Evolutionary conservation across 805 yeast species (phyloP).

Genomic region (Pichia exigua): DNA sequence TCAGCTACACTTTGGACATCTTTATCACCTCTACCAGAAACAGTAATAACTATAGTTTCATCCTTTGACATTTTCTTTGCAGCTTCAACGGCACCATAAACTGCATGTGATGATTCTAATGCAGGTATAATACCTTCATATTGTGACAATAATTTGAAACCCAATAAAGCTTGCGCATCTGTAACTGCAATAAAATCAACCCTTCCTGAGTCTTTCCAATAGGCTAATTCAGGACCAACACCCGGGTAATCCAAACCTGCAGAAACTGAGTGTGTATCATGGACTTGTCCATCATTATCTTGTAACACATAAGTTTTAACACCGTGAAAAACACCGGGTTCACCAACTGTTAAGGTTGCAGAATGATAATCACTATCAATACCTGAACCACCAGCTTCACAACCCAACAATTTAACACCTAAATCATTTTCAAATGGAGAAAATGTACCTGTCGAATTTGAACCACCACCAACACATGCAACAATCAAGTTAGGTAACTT

Average conservation of each 20-base stretch:
- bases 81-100: constrained; percentile 79
- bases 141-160: constrained; percentile 83
- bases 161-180: constrained; percentile 89
- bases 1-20: constrained; percentile 98
- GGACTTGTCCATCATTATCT: constrained; percentile 89
- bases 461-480: constrained; percentile 99
- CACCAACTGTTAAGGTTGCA: constrained; percentile 92
- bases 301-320: constrained; percentile 91
- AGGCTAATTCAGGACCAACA: constrained; percentile 96
- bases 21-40: constrained; percentile 98
- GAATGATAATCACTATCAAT: constrained; percentile 81
- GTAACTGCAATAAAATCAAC: constrained; percentile 88
- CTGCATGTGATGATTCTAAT: constrained; percentile 94
- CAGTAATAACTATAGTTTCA: constrained; percentile 75
- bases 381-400: constrained; percentile 99
- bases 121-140: constrained; percentile 99
- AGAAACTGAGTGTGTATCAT: constrained; percentile 95
- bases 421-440: constrained; percentile 83
- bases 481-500: constrained; percentile 88
- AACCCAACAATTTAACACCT: constrained; percentile 77
- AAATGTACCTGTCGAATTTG: constrained; percentile 93
- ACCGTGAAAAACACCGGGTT: constrained; percentile 97
- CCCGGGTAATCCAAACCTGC: constrained; percentile 99
- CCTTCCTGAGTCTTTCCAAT: constrained; percentile 91
- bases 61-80: constrained; percentile 80